These are phyloP conservation scores for Pleoardoris graminearum DNA, from an alignment of 2,329 filamentous ascomycete genomes.

Conservation along the genomic window DNA sequence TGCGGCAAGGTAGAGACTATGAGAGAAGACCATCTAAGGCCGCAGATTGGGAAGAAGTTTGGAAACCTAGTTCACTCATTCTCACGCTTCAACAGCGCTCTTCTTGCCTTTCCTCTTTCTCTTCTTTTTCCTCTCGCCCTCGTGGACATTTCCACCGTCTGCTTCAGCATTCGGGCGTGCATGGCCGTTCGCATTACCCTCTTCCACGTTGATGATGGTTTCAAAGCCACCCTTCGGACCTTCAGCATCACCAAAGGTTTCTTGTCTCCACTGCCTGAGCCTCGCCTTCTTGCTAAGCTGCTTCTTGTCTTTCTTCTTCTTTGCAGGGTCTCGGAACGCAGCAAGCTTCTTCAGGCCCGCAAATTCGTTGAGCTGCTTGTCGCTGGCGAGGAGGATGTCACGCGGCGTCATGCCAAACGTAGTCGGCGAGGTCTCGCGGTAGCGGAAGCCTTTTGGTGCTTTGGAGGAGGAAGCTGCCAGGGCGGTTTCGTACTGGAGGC, in stretches of 20 bases:
- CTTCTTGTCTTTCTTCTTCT: conserved; percentile 89
- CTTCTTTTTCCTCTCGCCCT: conserved; percentile 29
- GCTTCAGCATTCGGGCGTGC: not conserved
- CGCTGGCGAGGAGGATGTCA: conserved; percentile 89
- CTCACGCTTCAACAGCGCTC: conserved; percentile 4
- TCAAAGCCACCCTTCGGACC: conserved; percentile 52
- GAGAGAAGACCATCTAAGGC: not conserved
- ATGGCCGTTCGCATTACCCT: not conserved
- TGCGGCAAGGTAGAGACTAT: not conserved
- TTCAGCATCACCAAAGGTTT: conserved; percentile 66
- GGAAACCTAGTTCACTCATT: not conserved
- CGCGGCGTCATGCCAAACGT: conserved; percentile 85
- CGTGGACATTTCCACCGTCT: conserved; percentile 17
- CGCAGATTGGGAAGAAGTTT: too few relatives aligned
- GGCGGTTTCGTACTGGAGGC: conserved; percentile 72
- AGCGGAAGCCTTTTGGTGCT: conserved; percentile 69
- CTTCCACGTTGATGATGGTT: conserved; percentile 22
- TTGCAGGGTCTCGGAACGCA: conserved; percentile 81
- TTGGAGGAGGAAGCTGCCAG: conserved; percentile 57
- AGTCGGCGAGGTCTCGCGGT: conserved; percentile 90
- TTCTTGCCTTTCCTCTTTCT: conserved; percentile 33
- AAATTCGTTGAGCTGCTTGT: conserved; percentile 84
- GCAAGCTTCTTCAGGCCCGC: conserved; percentile 95
- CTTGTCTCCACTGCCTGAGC: conserved; percentile 80
- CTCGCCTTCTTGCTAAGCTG: conserved; percentile 89